These are phyloP conservation scores for Eutrema yunnanense DNA, from an alignment of 345 rosid species.

Conservation along the genomic window DNA sequence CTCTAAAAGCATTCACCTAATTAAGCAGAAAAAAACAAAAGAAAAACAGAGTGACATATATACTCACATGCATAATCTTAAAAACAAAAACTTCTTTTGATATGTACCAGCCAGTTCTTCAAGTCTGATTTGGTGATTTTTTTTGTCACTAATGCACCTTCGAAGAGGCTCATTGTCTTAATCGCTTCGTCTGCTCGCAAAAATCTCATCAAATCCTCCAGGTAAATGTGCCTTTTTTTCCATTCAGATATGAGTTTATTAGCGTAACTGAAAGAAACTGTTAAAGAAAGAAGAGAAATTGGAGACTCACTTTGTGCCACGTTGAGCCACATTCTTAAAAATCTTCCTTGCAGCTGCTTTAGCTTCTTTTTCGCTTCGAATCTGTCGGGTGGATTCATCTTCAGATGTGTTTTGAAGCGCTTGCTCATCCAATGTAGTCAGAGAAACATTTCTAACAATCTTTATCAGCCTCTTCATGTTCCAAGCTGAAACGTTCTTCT, in stretches of 20 bases:
- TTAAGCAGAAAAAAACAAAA: constrained; percentile 18
- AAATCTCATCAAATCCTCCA: constrained; percentile 74
- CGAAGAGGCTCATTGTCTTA: constrained; percentile 64
- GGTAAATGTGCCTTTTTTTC: constrained; percentile 51
- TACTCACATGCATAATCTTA: neutral
- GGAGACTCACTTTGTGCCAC: constrained; percentile 45
- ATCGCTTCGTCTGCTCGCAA: constrained; percentile 71
- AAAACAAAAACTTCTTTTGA: neutral
- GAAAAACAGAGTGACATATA: constrained; percentile 18
- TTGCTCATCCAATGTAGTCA: constrained; percentile 82
- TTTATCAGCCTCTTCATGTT: constrained; percentile 93
- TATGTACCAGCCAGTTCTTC: constrained; percentile 75
- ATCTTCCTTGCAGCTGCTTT: constrained; percentile 87
- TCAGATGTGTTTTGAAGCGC: constrained; percentile 31
- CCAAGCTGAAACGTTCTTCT: constrained; percentile 89
- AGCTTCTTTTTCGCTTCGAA: constrained; percentile 75
- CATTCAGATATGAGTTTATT: constrained; percentile 40
- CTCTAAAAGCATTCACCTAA: constrained; percentile 89
- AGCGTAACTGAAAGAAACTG: neutral
- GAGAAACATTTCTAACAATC: constrained; percentile 60
- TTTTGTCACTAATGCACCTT: constrained; percentile 49
- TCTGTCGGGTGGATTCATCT: constrained; percentile 53
- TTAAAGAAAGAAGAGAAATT: neutral
- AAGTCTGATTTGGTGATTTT: constrained; percentile 57
- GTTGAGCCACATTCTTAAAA: constrained; percentile 59